Evolutionary conservation across 208 protist genomes (phyloP), one percentile per base, ranked within the genome.

Genomic region (Leishmania braziliensis): DNA sequence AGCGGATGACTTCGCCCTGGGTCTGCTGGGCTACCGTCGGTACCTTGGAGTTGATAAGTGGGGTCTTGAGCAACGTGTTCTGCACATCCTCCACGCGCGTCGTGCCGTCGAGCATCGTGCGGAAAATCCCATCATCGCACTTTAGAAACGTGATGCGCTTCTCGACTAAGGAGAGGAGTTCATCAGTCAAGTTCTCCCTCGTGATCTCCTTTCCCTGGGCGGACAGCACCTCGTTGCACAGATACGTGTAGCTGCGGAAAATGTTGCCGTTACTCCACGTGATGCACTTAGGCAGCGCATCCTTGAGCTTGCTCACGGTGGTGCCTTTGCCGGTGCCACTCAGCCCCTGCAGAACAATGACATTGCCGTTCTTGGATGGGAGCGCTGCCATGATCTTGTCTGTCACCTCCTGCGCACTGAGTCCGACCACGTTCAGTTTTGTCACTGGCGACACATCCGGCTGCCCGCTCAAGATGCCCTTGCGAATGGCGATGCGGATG

Each of bases 251-350:
- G 84, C 93, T 91, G 69, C 96, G 91, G 84, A 98, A 98, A 20
- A 98, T 90, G 78, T 98, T 98, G 54, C 96, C 96, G 80, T 98
- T 98, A 82, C 95, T 98, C 96, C 96, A 98, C 66, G 93, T 88
- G 20, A 97, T 90, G 62, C 93, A 97, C 56, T 87, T 85, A 5
- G 96, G 95, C 48, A 98, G 92, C 62, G 75, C 72, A 29, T 87
- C 53, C 76, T 93, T 84, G 62, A 98, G 88, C 76, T 94, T 96
- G 46, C 66, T 58, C 75, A 96, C 94, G 1, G 96, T 98, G 29
- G 96, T 98, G 18, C 95, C 96, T 79, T 98, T 98, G 46, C 96
- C 96, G 8, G 96, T 98, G 50, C 96, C 96, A 58, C 91, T 96
- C 54, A 98, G 89, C 18, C 96, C 96, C 74, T 98, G 95, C 5